A percentile compares a stretch with the other conserved stretches of the same genome.
Conservation (phyloP, 2,329 filamentous ascomycete genomes). For the Bipolaris sorokiniana region DNA sequence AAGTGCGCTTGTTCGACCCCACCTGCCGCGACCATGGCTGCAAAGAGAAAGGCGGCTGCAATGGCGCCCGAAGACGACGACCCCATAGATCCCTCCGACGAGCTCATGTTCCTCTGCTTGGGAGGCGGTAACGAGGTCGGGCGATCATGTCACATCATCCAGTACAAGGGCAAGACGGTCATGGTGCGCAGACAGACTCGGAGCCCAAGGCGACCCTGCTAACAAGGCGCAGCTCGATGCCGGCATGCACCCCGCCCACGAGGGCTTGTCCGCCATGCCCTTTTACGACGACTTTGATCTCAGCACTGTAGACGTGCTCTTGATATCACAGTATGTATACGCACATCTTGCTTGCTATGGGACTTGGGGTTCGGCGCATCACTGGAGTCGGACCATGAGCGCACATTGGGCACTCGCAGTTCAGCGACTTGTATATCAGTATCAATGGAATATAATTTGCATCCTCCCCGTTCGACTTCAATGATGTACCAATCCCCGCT, state of each 20-base stretch:
- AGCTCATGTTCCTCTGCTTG: conserved; percentile 90
- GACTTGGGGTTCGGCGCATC: conserved; percentile 38
- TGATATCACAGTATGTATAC: conserved; percentile 96
- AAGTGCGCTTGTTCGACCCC: neutral
- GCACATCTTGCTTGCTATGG: conserved; percentile 24
- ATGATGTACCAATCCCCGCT: conserved; percentile 42
- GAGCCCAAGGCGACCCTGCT: conserved; percentile 21
- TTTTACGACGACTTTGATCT: conserved; percentile 99
- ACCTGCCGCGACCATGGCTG: conserved; percentile 68
- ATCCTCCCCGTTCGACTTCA: conserved; percentile 42
- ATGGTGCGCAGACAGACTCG: conserved; percentile 69
- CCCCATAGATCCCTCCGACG: conserved; percentile 88
- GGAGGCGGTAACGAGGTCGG: conserved; percentile 98
- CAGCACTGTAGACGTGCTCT: conserved; percentile 92
- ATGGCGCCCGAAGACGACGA: conserved; percentile 81
- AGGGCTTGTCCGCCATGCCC: conserved; percentile 88
- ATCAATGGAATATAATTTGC: conserved; percentile 51
- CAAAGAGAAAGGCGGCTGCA: conserved; percentile 85
- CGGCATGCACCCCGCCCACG: conserved; percentile 94
- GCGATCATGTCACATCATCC: conserved; percentile 94
- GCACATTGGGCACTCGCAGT: conserved; percentile 25
- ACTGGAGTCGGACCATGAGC: conserved; percentile 38
- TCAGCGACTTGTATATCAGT: conserved; percentile 47
- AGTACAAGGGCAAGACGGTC: conserved; percentile 99
- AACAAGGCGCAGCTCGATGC: conserved; percentile 77